Evolutionary conservation across 495 filamentous ascomycete species (phyloP).

Genomic region (Parachaetomium inaequale): DNA sequence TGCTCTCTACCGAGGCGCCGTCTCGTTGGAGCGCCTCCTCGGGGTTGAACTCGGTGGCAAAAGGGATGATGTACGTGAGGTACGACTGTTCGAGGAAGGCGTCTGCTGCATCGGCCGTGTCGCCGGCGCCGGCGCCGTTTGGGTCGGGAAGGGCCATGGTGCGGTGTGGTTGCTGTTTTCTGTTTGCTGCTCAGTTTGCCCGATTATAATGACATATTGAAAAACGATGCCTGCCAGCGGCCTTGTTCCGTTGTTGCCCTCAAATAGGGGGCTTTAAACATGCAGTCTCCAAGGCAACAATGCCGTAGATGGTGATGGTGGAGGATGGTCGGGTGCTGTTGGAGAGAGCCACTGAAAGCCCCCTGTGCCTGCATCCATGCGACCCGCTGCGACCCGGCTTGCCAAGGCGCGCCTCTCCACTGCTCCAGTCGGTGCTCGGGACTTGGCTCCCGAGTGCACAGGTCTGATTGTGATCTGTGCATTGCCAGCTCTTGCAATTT

Average conservation of each 20-base stretch:
- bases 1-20: conserved; percentile 40
- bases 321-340: neutral
- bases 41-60: conserved; percentile 62
- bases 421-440: conserved; percentile 1
- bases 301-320: neutral
- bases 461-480: conserved; percentile 10
- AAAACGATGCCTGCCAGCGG: neutral
- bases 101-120: conserved; percentile 11
- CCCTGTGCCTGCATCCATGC: conserved; percentile 10
- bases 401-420: too few relatives aligned
- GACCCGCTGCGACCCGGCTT: neutral
- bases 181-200: neutral
- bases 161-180: neutral
- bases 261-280: neutral
- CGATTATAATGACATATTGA: neutral
- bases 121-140: conserved; percentile 3
- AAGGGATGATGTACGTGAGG: conserved; percentile 74
- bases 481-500: neutral
- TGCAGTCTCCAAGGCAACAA: neutral
- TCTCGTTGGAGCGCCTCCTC: conserved; percentile 52
- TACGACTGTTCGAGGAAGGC: conserved; percentile 69
- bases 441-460: neutral
- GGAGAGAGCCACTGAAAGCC: neutral
- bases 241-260: neutral
- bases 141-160: neutral